Evolutionary conservation across 495 filamentous ascomycete species (phyloP), one percentile per base, ranked within the genome.

Genomic region (Neurospora sp.): DNA sequence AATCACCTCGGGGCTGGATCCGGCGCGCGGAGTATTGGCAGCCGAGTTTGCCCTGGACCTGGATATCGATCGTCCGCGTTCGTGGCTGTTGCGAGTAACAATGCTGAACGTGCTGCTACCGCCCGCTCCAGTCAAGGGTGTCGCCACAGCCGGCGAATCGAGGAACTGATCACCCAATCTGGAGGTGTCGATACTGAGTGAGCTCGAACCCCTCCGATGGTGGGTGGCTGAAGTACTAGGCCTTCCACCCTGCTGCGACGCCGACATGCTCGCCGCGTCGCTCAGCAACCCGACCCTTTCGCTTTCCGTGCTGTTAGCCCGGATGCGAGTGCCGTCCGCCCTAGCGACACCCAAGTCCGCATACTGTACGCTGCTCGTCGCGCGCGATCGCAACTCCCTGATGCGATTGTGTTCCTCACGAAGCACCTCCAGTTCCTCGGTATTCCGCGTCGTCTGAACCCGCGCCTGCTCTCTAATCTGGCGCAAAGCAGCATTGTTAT

Each of bases 261-360:
- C 71, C 8, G 81, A 85, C 75, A 92, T 90, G 74, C 86, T 87
- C 4, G 90, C 90, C 10, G 92, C 89, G 73, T 92, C 89, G 27
- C 88, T 89, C 5, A 97, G 84, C 4, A 97, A 85, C 3, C 93
- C 93, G 16, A 89, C 83, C 16, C 89, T 83, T 77, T 97, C 92
- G 44, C 91, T 93, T 74, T 95, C 93, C 31, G 85, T 85, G 69
- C 92, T 95, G 76, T 90, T 91, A 20, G 93, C 93, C 48, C 96
- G 90, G 71, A 99, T 81, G 16, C 96, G 88, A 0, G 92, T 93
- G 23, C 96, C 96, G 78, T 98, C 96, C 75, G 94, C 94, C 69
- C 94, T 86, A 10, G 93, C 94, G 69, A 96, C 88, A 39, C 96
- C 96, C 12, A 98, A 80, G 11, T 93, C 91, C 6, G 90, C 93